Evolutionary conservation across 441 rosid genomes (phyloP), one percentile per base, ranked within the genome.

Genomic region (Syzygium syzygioides): DNA sequence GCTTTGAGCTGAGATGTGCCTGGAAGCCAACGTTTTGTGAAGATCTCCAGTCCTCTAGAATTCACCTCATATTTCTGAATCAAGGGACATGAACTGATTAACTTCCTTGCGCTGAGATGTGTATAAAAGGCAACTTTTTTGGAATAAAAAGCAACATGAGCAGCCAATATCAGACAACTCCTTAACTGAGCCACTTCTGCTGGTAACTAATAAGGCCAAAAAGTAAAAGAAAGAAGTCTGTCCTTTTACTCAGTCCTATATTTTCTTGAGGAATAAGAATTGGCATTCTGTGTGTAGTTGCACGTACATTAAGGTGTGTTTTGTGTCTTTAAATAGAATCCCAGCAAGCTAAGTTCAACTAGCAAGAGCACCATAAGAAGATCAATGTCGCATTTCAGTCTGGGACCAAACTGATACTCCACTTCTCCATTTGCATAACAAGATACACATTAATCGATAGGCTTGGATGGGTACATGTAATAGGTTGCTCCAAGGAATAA

Each of bases 11-110:
- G 85, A 87, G 94, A 90, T n/a, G 91, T 59, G 91, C 92, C 91
- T 19, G 99, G 99, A 88, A 97, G 94, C 99, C 99, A 97, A 90
- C 96, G 91, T 91, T 96, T 98, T 50, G 96, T 89, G 93, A 98
- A 98, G 86, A 96, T 94, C 91, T 96, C 96, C 92, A 95, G 25
- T 90, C 98, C 99, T 90, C 98, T 94, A 53, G 98, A 96, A 90
- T 96, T 98, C 92, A 93, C 92, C 85, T 90, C 96, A 85, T 94
- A 97, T 10, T 92, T 91, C 99, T 98, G 95, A 57, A 86, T 79
- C 88, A 41, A 41, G 41, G 53, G 17, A 76, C 17, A 6, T 76
- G n/a, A 76, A 41, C 18, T 23, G 83, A 41, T 23, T 23, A 90
- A 95, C 87, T 86, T 97, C 99, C 90, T 92, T 95, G 12, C 94